These are phyloP conservation scores for Tricharina praecox DNA, from an alignment of 495 filamentous ascomycete species.

Conservation along the genomic window DNA sequence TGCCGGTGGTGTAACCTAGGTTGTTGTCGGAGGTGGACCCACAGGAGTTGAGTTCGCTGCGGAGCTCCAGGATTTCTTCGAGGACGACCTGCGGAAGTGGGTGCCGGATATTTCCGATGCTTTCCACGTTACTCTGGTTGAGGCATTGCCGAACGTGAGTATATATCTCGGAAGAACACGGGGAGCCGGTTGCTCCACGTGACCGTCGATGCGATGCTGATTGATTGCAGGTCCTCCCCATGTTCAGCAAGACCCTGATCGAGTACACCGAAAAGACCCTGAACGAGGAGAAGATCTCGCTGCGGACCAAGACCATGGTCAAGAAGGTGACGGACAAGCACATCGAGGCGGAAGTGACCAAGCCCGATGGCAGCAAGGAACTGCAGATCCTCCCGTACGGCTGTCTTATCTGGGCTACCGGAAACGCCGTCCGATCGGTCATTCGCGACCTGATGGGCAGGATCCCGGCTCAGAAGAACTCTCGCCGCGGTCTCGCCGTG, in stretches of 20 bases:
- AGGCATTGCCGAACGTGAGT: slow-evolving; percentile 80
- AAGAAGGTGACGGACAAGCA: slow-evolving; percentile 90
- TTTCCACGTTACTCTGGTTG: slow-evolving; percentile 93
- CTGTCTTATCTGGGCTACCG: slow-evolving; percentile 94
- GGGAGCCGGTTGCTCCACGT: background rate
- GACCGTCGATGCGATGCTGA: background rate
- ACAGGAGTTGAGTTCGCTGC: slow-evolving; percentile 97
- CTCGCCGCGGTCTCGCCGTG: slow-evolving; percentile 81
- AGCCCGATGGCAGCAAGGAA: slow-evolving; percentile 73
- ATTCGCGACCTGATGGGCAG: slow-evolving; percentile 80
- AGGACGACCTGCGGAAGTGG: slow-evolving; percentile 93
- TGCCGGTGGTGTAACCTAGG: slow-evolving; percentile 11
- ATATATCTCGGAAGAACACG: background rate
- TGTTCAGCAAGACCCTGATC: slow-evolving; percentile 98
- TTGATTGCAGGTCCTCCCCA: slow-evolving; percentile 51
- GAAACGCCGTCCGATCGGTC: slow-evolving; percentile 78
- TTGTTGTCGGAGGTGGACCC: slow-evolving; percentile 93
- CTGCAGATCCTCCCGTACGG: slow-evolving; percentile 77
- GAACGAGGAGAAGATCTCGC: slow-evolving; percentile 92
- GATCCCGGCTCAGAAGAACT: slow-evolving; percentile 87
- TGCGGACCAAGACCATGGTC: slow-evolving; percentile 97
- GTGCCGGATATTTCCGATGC: slow-evolving; percentile 84
- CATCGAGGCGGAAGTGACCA: slow-evolving; percentile 76
- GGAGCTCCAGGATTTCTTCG: slow-evolving; percentile 97
- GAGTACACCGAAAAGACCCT: slow-evolving; percentile 98